Evolutionary conservation across 73 alveolate species (phyloP).

Genomic region (Blepharisma japonicum): DNA sequence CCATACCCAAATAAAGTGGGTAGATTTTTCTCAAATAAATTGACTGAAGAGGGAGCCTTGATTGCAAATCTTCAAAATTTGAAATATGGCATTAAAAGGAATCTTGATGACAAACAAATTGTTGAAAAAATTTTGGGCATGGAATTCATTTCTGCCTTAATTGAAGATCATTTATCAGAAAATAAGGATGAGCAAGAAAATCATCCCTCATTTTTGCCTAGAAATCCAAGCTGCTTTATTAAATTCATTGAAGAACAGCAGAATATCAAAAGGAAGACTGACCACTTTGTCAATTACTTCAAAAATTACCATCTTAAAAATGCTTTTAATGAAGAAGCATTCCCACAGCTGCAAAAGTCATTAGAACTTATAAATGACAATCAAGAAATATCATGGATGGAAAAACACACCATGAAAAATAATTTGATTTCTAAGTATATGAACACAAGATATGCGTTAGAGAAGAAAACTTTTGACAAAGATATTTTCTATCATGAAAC

Average conservation of each 20-base stretch:
- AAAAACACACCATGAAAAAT: neutral
- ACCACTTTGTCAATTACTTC: conserved; percentile 58
- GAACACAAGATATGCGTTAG: conserved; percentile 16
- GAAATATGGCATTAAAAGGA: conserved; percentile 48
- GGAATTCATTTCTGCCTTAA: conserved; percentile 35
- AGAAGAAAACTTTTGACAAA: neutral
- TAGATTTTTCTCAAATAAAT: conserved; percentile 2
- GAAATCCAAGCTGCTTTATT: conserved; percentile 44
- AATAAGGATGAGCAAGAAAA: too few species aligned
- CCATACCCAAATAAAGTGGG: neutral
- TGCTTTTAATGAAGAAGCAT: neutral
- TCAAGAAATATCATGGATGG: neutral
- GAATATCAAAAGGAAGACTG: conserved; percentile 39
- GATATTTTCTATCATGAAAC: neutral
- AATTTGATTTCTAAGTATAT: neutral
- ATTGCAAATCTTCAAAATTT: conserved; percentile 45
- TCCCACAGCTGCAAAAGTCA: neutral
- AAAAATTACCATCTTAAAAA: conserved; percentile 35
- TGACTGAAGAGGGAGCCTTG: conserved; percentile 36
- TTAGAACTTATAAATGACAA: too few species aligned
- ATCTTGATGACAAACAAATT: conserved; percentile 40
- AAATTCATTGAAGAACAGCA: conserved; percentile 34
- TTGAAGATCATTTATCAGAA: conserved; percentile 47
- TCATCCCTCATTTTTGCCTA: neutral
- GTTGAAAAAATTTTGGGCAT: conserved; percentile 31